These are phyloP conservation scores for Penicillium sp. DNA, from an alignment of 2,329 filamentous ascomycete genomes.

Conservation along the genomic window DNA sequence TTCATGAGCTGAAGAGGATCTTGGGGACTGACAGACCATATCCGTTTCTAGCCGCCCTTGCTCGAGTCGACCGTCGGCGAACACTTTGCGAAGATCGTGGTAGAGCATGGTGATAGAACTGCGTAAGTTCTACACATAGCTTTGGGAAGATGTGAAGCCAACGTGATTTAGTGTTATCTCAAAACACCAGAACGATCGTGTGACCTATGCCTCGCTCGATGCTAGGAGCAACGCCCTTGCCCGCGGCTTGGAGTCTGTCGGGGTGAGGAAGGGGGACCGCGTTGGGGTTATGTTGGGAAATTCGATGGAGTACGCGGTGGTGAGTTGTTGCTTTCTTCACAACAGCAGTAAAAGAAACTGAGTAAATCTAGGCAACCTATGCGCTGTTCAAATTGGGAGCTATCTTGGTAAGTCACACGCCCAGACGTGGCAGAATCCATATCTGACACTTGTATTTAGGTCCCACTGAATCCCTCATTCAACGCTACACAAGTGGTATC, in stretches of 20 bases:
- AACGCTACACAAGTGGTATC: slow-evolving; percentile 75
- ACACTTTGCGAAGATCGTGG: slow-evolving; percentile 49
- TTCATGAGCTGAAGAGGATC: not conserved
- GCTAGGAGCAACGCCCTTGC: slow-evolving; percentile 74
- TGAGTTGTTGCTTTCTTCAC: slow-evolving; percentile 40
- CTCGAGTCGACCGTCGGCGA: slow-evolving; percentile 50
- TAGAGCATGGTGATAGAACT: slow-evolving; percentile 46
- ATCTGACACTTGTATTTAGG: slow-evolving; percentile 40
- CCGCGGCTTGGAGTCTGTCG: slow-evolving; percentile 66
- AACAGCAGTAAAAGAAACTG: not conserved
- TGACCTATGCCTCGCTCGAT: slow-evolving; percentile 78
- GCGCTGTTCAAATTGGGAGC: slow-evolving; percentile 94
- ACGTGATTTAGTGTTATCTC: slow-evolving; percentile 53
- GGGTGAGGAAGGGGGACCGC: slow-evolving; percentile 78
- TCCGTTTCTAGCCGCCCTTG: slow-evolving; percentile 43
- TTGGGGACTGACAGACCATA: not conserved
- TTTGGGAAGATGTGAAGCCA: not conserved
- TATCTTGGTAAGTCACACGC: slow-evolving; percentile 62
- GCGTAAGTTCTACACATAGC: slow-evolving; percentile 48
- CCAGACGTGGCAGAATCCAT: not conserved
- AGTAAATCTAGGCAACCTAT: slow-evolving; percentile 61
- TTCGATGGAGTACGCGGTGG: slow-evolving; percentile 75
- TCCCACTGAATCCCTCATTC: slow-evolving; percentile 92
- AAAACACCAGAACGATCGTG: slow-evolving; percentile 60
- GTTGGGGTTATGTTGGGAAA: slow-evolving; percentile 89